A percentile compares a stretch with the other conserved stretches of the same genome.
These are phyloP conservation scores for Citrus inodora DNA, from an alignment of 345 rosid species.

Conservation along the genomic window DNA sequence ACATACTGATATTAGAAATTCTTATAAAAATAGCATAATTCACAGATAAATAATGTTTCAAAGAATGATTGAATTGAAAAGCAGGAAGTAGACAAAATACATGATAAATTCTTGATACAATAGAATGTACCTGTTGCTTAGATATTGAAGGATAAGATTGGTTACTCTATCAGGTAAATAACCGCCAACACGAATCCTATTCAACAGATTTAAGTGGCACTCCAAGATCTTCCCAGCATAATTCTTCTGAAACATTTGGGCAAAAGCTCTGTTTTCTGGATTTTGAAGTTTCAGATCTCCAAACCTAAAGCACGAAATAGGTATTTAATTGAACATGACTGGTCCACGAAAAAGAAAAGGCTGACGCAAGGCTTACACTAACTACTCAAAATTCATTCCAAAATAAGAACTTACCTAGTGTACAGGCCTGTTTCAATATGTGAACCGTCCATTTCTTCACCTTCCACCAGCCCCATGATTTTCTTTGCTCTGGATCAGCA, in stretches of 20 bases:
- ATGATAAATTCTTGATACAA: neutral
- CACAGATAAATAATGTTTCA: neutral
- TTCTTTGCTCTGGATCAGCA: slow-evolving; percentile 78
- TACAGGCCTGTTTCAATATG: slow-evolving; percentile 90
- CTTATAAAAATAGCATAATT: neutral
- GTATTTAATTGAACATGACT: slow-evolving; percentile 2
- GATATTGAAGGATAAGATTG: slow-evolving; percentile 90
- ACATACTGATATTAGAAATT: neutral
- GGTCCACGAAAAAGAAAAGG: neutral
- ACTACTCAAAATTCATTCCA: neutral
- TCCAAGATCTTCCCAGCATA: slow-evolving; percentile 92
- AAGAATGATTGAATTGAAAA: neutral
- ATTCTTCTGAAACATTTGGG: slow-evolving; percentile 88
- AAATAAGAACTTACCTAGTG: slow-evolving; percentile 54
- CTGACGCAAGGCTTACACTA: neutral
- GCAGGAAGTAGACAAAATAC: neutral
- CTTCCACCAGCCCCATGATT: slow-evolving; percentile 99
- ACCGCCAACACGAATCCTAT: slow-evolving; percentile 77
- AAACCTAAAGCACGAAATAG: slow-evolving; percentile 48
- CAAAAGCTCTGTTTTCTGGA: slow-evolving; percentile 80
- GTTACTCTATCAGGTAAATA: slow-evolving; percentile 96
- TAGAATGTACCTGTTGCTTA: slow-evolving; percentile 76
- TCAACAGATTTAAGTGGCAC: slow-evolving; percentile 82
- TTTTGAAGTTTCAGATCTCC: slow-evolving; percentile 91
- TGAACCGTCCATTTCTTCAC: slow-evolving; percentile 99